Conservation (phyloP, 495 filamentous ascomycete species). For the Coniosporium apollinis region DNA sequence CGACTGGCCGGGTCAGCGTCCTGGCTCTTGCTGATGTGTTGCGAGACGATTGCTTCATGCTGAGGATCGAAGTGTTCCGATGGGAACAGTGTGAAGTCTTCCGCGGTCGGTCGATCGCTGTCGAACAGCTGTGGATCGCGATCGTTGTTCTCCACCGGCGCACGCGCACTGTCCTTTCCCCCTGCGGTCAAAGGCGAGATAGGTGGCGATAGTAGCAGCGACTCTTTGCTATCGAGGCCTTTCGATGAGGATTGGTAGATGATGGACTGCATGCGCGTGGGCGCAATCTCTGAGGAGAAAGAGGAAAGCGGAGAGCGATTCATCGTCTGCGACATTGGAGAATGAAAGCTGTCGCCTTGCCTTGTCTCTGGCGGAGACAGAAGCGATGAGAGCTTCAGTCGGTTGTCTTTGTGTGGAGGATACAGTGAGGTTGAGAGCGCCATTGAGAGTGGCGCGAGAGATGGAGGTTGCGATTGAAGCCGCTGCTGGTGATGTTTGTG, state of each 20-base stretch:
- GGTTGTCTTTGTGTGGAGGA: neutral
- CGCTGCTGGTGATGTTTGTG: neutral
- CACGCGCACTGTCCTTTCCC: neutral
- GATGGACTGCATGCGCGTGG: neutral
- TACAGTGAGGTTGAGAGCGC: neutral
- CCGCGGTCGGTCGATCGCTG: neutral
- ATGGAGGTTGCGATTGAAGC: neutral
- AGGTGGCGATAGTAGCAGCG: slow-evolving; percentile 2
- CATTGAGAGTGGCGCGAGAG: neutral
- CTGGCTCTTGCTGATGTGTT: neutral
- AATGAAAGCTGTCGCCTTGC: slow-evolving; percentile 1
- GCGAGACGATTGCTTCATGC: slow-evolving; percentile 1
- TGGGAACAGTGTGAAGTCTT: slow-evolving; percentile 1
- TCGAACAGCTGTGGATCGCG: slow-evolving; percentile 2
- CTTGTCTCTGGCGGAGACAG: slow-evolving; percentile 2
- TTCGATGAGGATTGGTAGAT: too few relatives aligned
- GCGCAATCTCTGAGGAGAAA: neutral
- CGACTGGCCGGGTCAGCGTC: slow-evolving; percentile 1
- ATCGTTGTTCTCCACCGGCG: neutral
- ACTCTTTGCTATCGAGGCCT: slow-evolving; percentile 1
- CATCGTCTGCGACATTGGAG: neutral
- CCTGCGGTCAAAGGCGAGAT: slow-evolving; percentile 1
- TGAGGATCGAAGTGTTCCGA: neutral
- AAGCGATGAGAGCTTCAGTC: slow-evolving; percentile 1
- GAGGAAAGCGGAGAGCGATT: neutral